These are phyloP conservation scores for Apophysomyces trapeziformis DNA, from an alignment of 371 early-diverging fungal species.

Conservation along the genomic window DNA sequence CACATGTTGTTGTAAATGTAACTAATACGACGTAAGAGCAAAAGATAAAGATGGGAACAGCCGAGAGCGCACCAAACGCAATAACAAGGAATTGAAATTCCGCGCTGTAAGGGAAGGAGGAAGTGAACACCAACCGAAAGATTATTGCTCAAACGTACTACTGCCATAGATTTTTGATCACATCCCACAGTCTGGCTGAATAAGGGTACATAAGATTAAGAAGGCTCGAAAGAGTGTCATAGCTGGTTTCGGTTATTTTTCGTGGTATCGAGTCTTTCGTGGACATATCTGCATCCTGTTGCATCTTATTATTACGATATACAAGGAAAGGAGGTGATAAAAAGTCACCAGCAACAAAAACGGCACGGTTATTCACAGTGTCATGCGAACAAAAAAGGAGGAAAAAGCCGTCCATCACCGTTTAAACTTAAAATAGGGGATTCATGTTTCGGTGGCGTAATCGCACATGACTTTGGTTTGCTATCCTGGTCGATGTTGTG, in stretches of 20 bases:
- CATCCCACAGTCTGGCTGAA: not conserved
- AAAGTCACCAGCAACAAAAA: not conserved
- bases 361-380: not conserved
- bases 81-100: not conserved
- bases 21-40: not conserved
- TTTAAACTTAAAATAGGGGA: not conserved
- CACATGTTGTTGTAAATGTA: constrained; percentile 1
- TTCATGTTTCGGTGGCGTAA: constrained; percentile 1
- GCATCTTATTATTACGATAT: not conserved
- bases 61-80: not conserved
- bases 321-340: not conserved
- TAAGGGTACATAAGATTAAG: not conserved
- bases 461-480: not conserved
- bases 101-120: not conserved
- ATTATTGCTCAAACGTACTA: not conserved
- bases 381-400: constrained; percentile 9
- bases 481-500: not conserved
- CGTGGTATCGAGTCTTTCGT: too few relatives aligned
- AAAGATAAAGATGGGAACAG: not conserved
- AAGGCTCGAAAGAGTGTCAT: too few relatives aligned
- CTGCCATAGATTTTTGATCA: not conserved
- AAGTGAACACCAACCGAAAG: not conserved
- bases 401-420: not conserved
- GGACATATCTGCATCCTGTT: not conserved
- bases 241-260: too few relatives aligned